Evolutionary conservation across 108 stramenopile genomes (phyloP).

Genomic region (Stephanodiscus minutulus): DNA sequence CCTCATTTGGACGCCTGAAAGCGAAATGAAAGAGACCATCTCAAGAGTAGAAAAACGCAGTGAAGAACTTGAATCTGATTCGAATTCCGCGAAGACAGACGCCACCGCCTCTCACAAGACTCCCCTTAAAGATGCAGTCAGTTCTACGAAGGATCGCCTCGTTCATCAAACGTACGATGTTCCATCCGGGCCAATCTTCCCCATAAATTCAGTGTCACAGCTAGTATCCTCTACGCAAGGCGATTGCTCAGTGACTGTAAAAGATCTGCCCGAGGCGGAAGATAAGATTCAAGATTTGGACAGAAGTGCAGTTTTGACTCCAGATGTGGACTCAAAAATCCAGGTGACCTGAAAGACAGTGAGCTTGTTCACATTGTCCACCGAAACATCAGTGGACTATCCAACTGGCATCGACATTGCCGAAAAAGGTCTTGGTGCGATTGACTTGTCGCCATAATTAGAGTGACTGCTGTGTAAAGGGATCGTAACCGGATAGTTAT

Average conservation of each 20-base stretch:
- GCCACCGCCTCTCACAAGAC: not conserved
- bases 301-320: no score
- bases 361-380: no score
- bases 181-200: conserved; percentile 31
- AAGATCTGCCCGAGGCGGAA: not conserved
- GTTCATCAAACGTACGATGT: conserved; percentile 37
- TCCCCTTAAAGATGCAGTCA: conserved; percentile 21
- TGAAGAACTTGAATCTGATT: conserved; percentile 45
- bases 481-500: no score
- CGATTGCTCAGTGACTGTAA: not conserved
- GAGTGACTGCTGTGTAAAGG: no score
- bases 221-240: conserved; percentile 25
- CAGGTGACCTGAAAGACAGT: no score
- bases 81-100: conserved; percentile 7
- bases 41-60: conserved; percentile 57
- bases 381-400: no score
- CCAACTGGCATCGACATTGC: no score
- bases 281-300: no score
- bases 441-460: no score
- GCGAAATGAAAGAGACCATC: conserved; percentile 65
- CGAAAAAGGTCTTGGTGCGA: no score
- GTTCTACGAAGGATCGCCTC: conserved; percentile 22
- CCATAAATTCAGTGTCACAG: conserved; percentile 23
- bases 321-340: no score
- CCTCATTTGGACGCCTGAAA: conserved; percentile 72